A percentile compares a stretch with the other conserved stretches of the same genome.
Evolutionary conservation across 2,329 filamentous ascomycete genomes (phyloP).

Genomic region (Graphium sp.): DNA sequence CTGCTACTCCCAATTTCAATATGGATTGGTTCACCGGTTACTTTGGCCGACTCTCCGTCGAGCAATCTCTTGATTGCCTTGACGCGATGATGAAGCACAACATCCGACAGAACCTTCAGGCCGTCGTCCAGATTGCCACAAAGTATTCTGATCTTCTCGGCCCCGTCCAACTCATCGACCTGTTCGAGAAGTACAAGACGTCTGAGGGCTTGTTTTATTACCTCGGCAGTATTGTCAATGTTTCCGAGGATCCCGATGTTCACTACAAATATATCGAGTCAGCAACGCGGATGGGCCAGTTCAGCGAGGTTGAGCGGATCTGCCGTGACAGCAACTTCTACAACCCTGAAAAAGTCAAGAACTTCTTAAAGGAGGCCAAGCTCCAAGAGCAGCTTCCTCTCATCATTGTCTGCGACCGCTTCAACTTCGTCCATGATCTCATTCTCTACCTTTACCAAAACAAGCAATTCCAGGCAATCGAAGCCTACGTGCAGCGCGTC

Average conservation of each 20-base stretch:
- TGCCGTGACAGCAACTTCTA: conserved; percentile 85
- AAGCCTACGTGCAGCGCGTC: conserved; percentile 93
- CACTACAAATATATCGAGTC: conserved; percentile 99
- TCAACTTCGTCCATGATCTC: conserved; percentile 95
- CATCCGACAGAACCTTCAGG: conserved; percentile 90
- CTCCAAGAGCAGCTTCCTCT: conserved; percentile 84
- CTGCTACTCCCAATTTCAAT: conserved; percentile 68
- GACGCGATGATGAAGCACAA: conserved; percentile 95
- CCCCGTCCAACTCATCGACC: conserved; percentile 70
- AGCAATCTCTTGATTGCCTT: conserved; percentile 84
- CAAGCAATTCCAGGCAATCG: conserved; percentile 97
- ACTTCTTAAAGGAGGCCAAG: conserved; percentile 94
- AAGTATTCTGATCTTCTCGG: conserved; percentile 96
- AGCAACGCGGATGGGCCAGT: conserved; percentile 81
- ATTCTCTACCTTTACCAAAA: conserved; percentile 97
- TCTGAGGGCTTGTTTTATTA: conserved; percentile 97
- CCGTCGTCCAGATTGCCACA: conserved; percentile 87
- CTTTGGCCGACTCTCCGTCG: conserved; percentile 88
- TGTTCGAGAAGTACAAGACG: conserved; percentile 96
- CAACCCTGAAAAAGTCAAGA: conserved; percentile 93
- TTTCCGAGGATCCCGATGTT: conserved; percentile 88
- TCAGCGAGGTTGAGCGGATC: conserved; percentile 92
- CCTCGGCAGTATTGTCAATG: conserved; percentile 91
- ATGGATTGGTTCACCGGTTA: conserved; percentile 83
- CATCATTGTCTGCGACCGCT: conserved; percentile 98